Evolutionary conservation across 2,329 filamentous ascomycete species (phyloP).

Genomic region (Aspergillus ruber): DNA sequence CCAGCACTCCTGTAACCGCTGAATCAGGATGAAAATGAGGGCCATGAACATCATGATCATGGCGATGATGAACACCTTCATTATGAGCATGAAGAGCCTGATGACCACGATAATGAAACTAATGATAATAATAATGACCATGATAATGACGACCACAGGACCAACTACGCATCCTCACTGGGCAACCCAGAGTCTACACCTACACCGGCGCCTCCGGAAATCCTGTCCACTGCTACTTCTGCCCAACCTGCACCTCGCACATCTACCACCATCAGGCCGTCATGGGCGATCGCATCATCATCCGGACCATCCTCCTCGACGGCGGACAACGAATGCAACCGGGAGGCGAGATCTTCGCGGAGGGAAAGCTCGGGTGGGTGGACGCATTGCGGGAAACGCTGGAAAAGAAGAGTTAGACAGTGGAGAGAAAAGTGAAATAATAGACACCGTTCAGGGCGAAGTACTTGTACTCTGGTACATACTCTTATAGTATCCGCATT

Average conservation of each 20-base stretch:
- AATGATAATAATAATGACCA: neutral
- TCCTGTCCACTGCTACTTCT: slow-evolving; percentile 28
- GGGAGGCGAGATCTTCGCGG: slow-evolving; percentile 32
- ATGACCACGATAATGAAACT: no score
- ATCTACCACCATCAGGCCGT: slow-evolving; percentile 36
- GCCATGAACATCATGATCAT: no score
- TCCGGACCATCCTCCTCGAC: slow-evolving; percentile 33
- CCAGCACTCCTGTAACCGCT: no score
- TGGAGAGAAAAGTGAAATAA: neutral
- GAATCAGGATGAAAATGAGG: no score
- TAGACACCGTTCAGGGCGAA: neutral
- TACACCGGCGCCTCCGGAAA: slow-evolving; percentile 5
- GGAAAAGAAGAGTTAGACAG: neutral
- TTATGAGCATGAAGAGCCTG: no score
- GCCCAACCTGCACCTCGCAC: slow-evolving; percentile 32
- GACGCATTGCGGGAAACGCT: slow-evolving; percentile 1
- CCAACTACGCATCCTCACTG: slow-evolving; percentile 3
- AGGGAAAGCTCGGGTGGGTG: slow-evolving; percentile 30
- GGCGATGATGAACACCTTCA: no score
- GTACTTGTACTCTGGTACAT: neutral
- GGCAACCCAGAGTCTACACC: slow-evolving; percentile 1
- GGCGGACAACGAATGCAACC: slow-evolving; percentile 28
- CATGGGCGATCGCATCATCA: slow-evolving; percentile 35
- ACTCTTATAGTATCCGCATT: neutral
- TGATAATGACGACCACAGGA: slow-evolving; percentile 1